Conservation (phyloP, 768 basidiomycete species). For the Rhodosporidiobolus sp. region DNA sequence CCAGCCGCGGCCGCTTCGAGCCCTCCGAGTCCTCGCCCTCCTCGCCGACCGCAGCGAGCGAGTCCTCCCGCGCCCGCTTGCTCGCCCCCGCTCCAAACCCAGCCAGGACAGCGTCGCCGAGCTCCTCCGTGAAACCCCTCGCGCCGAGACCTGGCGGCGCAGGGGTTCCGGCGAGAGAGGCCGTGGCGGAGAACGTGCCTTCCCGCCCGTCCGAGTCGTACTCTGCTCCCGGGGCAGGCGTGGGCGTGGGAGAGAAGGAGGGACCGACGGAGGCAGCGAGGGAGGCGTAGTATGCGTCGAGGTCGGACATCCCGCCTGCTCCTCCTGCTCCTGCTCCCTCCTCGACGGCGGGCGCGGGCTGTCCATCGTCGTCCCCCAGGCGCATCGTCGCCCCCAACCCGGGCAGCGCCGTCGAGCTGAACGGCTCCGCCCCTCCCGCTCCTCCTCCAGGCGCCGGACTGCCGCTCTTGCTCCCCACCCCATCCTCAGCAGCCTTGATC, state of each 20-base stretch:
- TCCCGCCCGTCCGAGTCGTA: neutral
- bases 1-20: constrained; percentile 20
- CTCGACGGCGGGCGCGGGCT: neutral
- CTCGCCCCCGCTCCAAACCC: neutral
- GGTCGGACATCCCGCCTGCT: constrained; percentile 15
- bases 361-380: constrained; percentile 5
- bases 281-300: constrained; percentile 45
- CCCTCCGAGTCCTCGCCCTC: constrained; percentile 54
- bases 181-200: neutral
- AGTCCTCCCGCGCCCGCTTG: constrained; percentile 8
- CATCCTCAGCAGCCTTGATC: constrained; percentile 66
- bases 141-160: neutral
- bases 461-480: constrained; percentile 51
- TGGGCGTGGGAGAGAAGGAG: neutral
- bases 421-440: neutral
- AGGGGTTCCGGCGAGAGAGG: neutral
- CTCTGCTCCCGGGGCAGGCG: constrained; percentile 1
- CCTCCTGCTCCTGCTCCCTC: neutral
- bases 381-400: constrained; percentile 12
- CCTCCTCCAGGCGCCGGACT: neutral
- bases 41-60: constrained; percentile 50
- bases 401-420: neutral
- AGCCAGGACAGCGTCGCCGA: neutral
- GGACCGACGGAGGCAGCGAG: constrained; percentile 18
- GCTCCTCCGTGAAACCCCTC: neutral